phyloP scores from a whole-genome alignment of 768 basidiomycete genomes.

The Suillus variegatus region DNA sequence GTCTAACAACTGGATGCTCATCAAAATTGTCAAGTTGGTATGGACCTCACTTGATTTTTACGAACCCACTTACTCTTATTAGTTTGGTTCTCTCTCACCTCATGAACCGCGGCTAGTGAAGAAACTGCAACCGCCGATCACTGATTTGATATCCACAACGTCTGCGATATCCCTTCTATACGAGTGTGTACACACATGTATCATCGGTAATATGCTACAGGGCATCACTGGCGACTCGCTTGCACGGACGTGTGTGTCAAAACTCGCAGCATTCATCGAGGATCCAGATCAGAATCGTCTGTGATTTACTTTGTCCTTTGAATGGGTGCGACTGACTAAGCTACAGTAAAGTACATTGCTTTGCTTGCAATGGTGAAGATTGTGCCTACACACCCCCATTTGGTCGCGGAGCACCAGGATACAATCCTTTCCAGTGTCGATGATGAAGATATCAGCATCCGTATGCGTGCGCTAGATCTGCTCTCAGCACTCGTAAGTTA shows the following conservation, averaged over 20 bases:
- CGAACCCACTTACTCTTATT: constrained; percentile 10
- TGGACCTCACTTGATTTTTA: constrained; percentile 20
- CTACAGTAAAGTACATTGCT: constrained; percentile 95
- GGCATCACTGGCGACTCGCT: constrained; percentile 74
- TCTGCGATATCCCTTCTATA: constrained; percentile 94
- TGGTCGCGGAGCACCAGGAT: constrained; percentile 90
- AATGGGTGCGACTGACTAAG: not conserved
- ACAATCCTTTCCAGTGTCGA: constrained; percentile 88
- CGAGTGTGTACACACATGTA: constrained; percentile 98
- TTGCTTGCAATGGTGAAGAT: constrained; percentile 95
- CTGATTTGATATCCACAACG: constrained; percentile 93
- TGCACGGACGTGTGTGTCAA: constrained; percentile 88
- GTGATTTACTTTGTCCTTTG: constrained; percentile 33
- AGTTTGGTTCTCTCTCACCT: constrained; percentile 95
- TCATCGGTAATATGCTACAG: constrained; percentile 94
- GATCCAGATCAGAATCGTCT: constrained; percentile 94
- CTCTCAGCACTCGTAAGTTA: constrained; percentile 84
- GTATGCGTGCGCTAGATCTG: constrained; percentile 93
- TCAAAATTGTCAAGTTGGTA: constrained; percentile 97
- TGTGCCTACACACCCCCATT: constrained; percentile 85
- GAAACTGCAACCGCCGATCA: constrained; percentile 93
- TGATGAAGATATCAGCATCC: constrained; percentile 93
- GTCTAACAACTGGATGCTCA: constrained; percentile 99
- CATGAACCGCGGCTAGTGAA: constrained; percentile 91
- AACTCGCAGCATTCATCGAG: constrained; percentile 87